Base-by-base conservation (phyloP, 805 yeast species). In the Metschnikowia vanudenii region DNA sequence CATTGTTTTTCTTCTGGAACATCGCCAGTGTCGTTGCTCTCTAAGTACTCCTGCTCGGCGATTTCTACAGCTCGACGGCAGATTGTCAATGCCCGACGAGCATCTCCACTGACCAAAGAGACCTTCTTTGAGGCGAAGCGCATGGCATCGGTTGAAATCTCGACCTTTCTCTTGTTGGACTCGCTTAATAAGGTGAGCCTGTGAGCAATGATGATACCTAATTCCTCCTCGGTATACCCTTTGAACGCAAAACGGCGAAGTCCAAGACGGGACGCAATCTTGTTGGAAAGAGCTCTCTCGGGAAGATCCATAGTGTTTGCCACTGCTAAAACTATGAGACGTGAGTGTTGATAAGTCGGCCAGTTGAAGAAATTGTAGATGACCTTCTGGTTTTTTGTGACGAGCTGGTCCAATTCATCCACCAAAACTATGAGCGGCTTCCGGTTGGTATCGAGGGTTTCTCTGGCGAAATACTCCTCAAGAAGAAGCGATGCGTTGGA, bases 231-330 rank as follows among this genome's bases (percentile, higher is more conserved):
- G 0, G 90, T 82, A 62, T 94, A 94, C 3, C 98, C 97, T 1
- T 89, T 80, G 59, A 94, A 94, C 65, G 86, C 88, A 34, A 92
- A 78, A 64, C 98, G 79, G 9, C 87, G 81, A 31, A 91, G 73
- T 1, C 99, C 99, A 47, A 94, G 73, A 54, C 99, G 80, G 1
- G 97, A 88, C 0, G 96, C 85, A 3, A 90, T 85, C 65, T 94
- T 94, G 65, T 89, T 92, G 16, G 94, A 82, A 33, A 94, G 70
- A 41, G 84, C 76, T 43, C 97, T 73, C 62, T 94, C 99, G 0
- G 99, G 98, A 39, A 94, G 69, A 68, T 94, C 98, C 97, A 94
- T 90, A 0, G 97, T 91, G 63, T 94, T 94, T 3, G 98, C 97
- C 26, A 94, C 90, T 0, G 98, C 97, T 35, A 94, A 75, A 2